Base-by-base conservation (phyloP, 192 early-diverging fungal species). In the Coemansia sp. region DNA sequence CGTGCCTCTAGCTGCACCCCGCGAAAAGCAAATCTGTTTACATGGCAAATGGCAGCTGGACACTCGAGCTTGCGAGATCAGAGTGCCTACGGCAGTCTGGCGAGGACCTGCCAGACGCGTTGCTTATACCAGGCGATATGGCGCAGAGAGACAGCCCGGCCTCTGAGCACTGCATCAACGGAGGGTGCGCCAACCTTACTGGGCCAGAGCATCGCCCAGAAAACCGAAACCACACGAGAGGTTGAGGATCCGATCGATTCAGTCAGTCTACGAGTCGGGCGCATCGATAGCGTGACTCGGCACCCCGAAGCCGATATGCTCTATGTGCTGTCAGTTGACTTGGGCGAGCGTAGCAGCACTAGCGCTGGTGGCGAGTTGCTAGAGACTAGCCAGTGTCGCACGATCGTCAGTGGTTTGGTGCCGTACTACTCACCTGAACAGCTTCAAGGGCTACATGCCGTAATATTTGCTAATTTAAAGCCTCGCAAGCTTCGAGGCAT, bases 401-500 rank as follows among this genome's bases (percentile, higher is more conserved):
- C 74, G 0, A 70, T 76, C 9, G 69, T 76, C 26, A 71, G 68
- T 8, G 68, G 74, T 0, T 57, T 76, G 40, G 74, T 67, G 20
- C 46, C 40, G 20, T 64, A 70, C 62, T 76, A 76, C 50, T 56
- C 46, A 18, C 39, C 43, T 18, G 68, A 63, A 18, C 60, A 76
- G 57, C 60, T 76, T 3, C 18, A 50, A 7, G 59, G 63, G 9
- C 70, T 53, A 26, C 59, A 33, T 9, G 42, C 67, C 11, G 65
- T 76, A 8, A 65, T 76, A 11, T 59, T 76, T 57, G 67, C 74
- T 20, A 76, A 76, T 42, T 51, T 76, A 56, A 71, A 70, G 56
- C 59, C 74, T 1, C 48, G 65, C 38, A 76, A 76, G 64, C 65
- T 76, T 2, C 59, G 68, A 14, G 74, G 74, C 5, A 58, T 76